A percentile compares a stretch with the other conserved stretches of the same genome.
Conservation (phyloP, 495 filamentous ascomycete species). For the Xylaria scruposa region DNA sequence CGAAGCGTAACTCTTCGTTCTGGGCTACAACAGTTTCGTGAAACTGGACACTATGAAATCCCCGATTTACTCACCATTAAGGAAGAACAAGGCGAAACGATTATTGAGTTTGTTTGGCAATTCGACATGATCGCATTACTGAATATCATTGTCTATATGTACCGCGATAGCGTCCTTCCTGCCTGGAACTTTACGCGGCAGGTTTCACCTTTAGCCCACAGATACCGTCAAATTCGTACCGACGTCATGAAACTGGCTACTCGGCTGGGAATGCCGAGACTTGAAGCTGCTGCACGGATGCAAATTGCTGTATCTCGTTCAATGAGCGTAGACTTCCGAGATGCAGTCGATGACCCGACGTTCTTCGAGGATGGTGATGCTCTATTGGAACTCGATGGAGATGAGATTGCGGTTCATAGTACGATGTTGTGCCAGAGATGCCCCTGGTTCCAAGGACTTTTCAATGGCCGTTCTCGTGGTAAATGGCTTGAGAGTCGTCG, state of each 20-base stretch:
- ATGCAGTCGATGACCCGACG: slow-evolving; percentile 66
- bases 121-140: slow-evolving; percentile 77
- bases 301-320: slow-evolving; percentile 69
- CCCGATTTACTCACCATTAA: slow-evolving; percentile 67
- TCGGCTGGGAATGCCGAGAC: slow-evolving; percentile 65
- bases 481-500: slow-evolving; percentile 79
- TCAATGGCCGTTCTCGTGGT: slow-evolving; percentile 82
- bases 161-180: slow-evolving; percentile 80
- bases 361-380: slow-evolving; percentile 81
- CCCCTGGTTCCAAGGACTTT: slow-evolving; percentile 90
- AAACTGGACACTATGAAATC: slow-evolving; percentile 42
- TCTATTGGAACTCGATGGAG: slow-evolving; percentile 73
- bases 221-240: slow-evolving; percentile 77
- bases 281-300: slow-evolving; percentile 77
- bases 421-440: slow-evolving; percentile 80
- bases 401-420: slow-evolving; percentile 74
- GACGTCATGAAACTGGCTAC: slow-evolving; percentile 84
- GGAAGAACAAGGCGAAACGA: slow-evolving; percentile 53
- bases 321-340: slow-evolving; percentile 70
- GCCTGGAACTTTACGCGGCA: slow-evolving; percentile 79
- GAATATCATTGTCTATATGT: slow-evolving; percentile 80
- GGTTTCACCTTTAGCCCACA: slow-evolving; percentile 64
- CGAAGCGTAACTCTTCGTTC: slow-evolving; percentile 73
- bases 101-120: slow-evolving; percentile 64
- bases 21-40: slow-evolving; percentile 60